Conservation (phyloP, 2,329 filamentous ascomycete genomes). For the Fusarium denticulatum region DNA sequence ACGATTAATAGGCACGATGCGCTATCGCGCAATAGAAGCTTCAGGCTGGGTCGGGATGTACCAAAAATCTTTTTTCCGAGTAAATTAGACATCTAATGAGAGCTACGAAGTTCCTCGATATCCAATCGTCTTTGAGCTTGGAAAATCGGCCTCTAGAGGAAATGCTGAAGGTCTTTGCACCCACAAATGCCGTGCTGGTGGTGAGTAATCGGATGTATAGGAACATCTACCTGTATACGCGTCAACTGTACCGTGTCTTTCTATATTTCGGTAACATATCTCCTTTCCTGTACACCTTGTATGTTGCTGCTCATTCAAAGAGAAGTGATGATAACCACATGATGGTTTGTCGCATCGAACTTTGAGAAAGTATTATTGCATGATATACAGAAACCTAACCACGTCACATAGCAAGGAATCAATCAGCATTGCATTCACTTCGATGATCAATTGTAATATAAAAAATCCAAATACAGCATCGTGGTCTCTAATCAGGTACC, state of each 20-base stretch:
- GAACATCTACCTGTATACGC: not conserved
- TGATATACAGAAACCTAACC: not conserved
- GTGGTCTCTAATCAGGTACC: not conserved
- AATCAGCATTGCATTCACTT: not conserved
- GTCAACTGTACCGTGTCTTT: not conserved
- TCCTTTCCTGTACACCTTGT: not conserved
- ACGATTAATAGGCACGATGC: not conserved
- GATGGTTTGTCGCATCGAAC: not conserved
- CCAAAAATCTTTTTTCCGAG: not conserved
- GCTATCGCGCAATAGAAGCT: not conserved
- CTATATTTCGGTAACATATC: not conserved
- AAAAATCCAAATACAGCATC: not conserved
- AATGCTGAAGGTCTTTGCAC: not conserved
- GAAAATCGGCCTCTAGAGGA: not conserved
- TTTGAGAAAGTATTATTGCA: not conserved
- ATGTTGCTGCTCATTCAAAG: not conserved
- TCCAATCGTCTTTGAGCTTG: not conserved
- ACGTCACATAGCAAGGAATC: not conserved
- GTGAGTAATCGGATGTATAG: not conserved
- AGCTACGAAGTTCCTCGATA: not conserved
- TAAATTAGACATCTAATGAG: not conserved
- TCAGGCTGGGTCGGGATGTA: not conserved
- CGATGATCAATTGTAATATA: not conserved
- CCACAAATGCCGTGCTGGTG: not conserved
- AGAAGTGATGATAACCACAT: not conserved